Base-by-base conservation (phyloP, 805 yeast species). In the Lipomyces sp. region DNA sequence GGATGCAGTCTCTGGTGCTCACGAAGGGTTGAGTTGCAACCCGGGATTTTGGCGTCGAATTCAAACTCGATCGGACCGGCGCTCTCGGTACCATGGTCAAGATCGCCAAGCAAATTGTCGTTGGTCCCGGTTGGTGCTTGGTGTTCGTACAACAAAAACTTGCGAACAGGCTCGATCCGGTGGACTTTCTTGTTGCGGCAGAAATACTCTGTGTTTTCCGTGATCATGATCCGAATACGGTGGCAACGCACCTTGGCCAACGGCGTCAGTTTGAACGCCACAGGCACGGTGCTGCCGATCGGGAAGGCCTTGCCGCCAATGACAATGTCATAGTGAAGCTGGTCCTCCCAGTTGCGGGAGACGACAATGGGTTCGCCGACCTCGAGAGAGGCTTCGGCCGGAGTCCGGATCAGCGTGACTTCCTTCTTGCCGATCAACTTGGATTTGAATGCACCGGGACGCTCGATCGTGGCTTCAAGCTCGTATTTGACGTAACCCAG, bases 351-450 rank as follows among this genome's bases (percentile, higher is more conserved):
- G 71, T 90, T 94, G 66, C 96, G 83, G 34, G 89, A 83, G 48
- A 95, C 92, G 3, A 92, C 90, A 62, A 95, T 94, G 0, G 99
- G 98, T 75, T 95, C 99, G 69, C 89, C 87, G 74, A 90, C 94
- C 75, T 95, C 98, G 32, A 89, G 83, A 53, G 92, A 90, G 50
- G 85, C 85, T 64, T 90, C 92, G 0, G 90, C 82, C 10, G 93
- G 93, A 0, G 92, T 83, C 69, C 99, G 81, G 3, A 95, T 85
- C 18, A 95, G 79, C 1, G 80, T 81, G 1, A 95, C 82, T 0
- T 90, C 90, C 48, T 85, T 76, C 63, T 82, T 81, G 0, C 92
- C 95, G 5, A 78, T 74, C 34, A 95, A 77, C 72, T 89, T 90
- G 32, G 92, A 81, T 76, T 92, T 92, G 81, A 95, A 94, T 1